These are phyloP conservation scores for Naematelia encephala DNA, from an alignment of 768 basidiomycete genomes.

Conservation along the genomic window DNA sequence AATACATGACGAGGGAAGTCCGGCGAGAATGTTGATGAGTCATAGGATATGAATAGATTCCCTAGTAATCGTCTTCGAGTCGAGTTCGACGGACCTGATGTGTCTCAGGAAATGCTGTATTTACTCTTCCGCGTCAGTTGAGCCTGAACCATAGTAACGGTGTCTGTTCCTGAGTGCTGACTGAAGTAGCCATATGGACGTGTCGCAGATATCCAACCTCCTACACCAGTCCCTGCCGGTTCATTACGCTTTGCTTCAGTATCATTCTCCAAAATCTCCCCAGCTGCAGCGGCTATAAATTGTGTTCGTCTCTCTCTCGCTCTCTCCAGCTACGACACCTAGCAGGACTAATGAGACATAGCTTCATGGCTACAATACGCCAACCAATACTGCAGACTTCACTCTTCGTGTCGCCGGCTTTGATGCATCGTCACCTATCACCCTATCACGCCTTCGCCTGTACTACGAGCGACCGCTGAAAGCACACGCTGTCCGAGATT, in stretches of 20 bases:
- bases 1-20: no score
- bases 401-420: conserved; percentile 25
- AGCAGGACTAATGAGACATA: conserved; percentile 1
- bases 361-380: conserved; percentile 49
- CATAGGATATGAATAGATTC: conserved; percentile 78
- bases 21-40: conserved; percentile 5
- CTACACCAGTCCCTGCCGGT: conserved; percentile 64
- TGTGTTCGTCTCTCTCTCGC: conserved; percentile 50
- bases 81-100: conserved; percentile 84
- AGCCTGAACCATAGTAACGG: not conserved
- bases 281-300: conserved; percentile 80
- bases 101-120: conserved; percentile 75
- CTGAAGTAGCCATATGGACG: conserved; percentile 69
- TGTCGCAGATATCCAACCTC: conserved; percentile 64
- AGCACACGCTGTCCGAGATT: conserved; percentile 49
- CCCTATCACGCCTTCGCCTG: conserved; percentile 43
- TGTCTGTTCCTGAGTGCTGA: conserved; percentile 4
- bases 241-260: conserved; percentile 65
- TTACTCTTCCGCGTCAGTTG: conserved; percentile 67
- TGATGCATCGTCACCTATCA: conserved; percentile 19
- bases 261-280: conserved; percentile 61
- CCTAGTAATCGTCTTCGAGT: conserved; percentile 70
- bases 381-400: conserved; percentile 50
- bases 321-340: not conserved
- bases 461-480: conserved; percentile 49